A percentile compares a stretch with the other conserved stretches of the same genome.
These are phyloP conservation scores for Fusarium tuaranense DNA, from an alignment of 2,329 filamentous ascomycete genomes.

Conservation along the genomic window DNA sequence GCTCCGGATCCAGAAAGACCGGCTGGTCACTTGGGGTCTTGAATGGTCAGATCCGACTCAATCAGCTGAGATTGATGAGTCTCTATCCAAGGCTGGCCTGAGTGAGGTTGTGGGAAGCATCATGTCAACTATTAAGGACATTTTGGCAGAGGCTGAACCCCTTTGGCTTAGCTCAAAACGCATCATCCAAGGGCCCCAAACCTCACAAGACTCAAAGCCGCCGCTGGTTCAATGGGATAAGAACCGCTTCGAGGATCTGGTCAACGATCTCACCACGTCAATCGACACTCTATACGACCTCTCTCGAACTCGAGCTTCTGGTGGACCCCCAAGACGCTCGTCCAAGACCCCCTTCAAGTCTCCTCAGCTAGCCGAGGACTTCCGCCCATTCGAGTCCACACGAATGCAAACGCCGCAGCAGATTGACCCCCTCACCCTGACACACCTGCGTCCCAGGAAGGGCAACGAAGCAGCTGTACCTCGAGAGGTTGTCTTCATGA, in stretches of 20 bases:
- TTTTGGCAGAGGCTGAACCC: constrained; percentile 79
- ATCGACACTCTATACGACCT: constrained; percentile 85
- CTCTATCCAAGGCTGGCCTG: constrained; percentile 77
- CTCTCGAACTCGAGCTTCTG: constrained; percentile 71
- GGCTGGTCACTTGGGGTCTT: constrained; percentile 82
- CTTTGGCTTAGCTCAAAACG: constrained; percentile 74
- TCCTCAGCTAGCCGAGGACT: constrained; percentile 56
- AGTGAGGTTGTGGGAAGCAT: constrained; percentile 83
- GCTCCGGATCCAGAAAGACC: constrained; percentile 83
- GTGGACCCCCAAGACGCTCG: constrained; percentile 47
- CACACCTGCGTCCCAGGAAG: constrained; percentile 58
- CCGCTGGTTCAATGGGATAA: constrained; percentile 75
- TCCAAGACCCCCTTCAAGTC: constrained; percentile 52
- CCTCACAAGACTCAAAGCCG: constrained; percentile 64
- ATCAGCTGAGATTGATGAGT: constrained; percentile 77
- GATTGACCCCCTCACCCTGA: constrained; percentile 67
- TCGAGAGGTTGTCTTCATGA: constrained; percentile 62
- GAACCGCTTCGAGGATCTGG: constrained; percentile 78
- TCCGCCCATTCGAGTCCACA: constrained; percentile 67
- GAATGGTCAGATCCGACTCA: constrained; percentile 82
- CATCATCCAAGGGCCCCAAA: constrained; percentile 52
- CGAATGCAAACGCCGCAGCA: constrained; percentile 71
- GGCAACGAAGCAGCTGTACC: constrained; percentile 48
- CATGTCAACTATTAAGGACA: constrained; percentile 84
- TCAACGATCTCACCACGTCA: constrained; percentile 79